These are phyloP conservation scores for Parathielavia hyrcaniae DNA, from an alignment of 495 filamentous ascomycete species.

Conservation along the genomic window DNA sequence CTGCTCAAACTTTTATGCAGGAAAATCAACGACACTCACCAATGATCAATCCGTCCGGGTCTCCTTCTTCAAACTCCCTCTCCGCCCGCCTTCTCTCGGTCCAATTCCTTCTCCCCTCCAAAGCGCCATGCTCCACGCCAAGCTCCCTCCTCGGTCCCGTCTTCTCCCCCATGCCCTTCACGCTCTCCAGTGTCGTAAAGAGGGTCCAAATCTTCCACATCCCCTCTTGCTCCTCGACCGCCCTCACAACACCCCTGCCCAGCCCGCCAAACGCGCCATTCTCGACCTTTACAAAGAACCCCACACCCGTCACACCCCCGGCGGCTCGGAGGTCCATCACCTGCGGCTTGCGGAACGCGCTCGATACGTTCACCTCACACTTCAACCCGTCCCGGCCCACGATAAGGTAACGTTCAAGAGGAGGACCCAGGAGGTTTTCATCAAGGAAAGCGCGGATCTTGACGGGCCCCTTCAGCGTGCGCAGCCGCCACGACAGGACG, in stretches of 20 bases:
- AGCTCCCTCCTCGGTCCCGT: conserved; percentile 41
- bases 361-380: conserved; percentile 46
- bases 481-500: conserved; percentile 53
- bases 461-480: conserved; percentile 50
- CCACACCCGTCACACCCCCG: conserved; percentile 46
- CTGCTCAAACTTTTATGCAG: not conserved
- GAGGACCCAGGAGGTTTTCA: conserved; percentile 21
- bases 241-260: conserved; percentile 52
- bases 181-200: conserved; percentile 52
- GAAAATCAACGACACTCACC: conserved; percentile 39
- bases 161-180: conserved; percentile 50
- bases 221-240: conserved; percentile 43
- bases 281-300: conserved; percentile 48
- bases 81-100: conserved; percentile 53
- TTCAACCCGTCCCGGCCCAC: conserved; percentile 9
- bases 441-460: conserved; percentile 49
- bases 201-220: conserved; percentile 66
- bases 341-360: conserved; percentile 43
- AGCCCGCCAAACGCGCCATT: conserved; percentile 40
- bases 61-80: conserved; percentile 48
- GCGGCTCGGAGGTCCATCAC: conserved; percentile 40
- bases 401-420: too few species aligned
- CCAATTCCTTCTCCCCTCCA: conserved; percentile 53
- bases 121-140: conserved; percentile 48
- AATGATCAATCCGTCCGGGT: conserved; percentile 62